Conservation (phyloP, 2,329 filamentous ascomycete genomes). For the Colletotrichum higginsianum region DNA sequence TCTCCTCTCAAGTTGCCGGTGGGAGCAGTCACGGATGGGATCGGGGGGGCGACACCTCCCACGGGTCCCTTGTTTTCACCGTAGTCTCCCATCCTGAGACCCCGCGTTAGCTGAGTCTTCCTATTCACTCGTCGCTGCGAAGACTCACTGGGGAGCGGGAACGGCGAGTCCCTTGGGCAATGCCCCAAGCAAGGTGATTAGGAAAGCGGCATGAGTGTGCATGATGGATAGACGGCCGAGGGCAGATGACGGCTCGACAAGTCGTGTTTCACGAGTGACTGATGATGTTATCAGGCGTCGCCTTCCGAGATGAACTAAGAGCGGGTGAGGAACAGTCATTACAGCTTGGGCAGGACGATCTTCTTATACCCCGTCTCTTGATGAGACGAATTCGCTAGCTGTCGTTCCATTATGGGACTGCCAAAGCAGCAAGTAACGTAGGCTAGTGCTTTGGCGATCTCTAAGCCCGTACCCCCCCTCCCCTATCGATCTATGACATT, state of each 20-base stretch:
- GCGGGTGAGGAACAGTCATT: not conserved
- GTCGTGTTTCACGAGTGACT: not conserved
- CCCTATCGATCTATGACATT: not conserved
- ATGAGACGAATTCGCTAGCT: not conserved
- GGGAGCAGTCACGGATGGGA: constrained; percentile 54
- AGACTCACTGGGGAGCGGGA: constrained; percentile 28
- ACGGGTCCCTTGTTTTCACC: constrained; percentile 60
- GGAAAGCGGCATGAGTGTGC: constrained; percentile 19
- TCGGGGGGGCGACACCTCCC: constrained; percentile 56
- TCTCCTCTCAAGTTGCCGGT: constrained; percentile 59
- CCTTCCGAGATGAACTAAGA: not conserved
- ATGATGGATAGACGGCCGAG: not conserved
- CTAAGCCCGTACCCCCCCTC: not conserved
- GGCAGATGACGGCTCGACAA: not conserved
- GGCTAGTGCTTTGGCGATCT: not conserved
- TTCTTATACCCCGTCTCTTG: constrained; percentile 17
- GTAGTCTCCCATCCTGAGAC: constrained; percentile 54
- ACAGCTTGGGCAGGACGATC: not conserved
- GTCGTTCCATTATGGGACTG: not conserved
- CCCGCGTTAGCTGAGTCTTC: too few species aligned
- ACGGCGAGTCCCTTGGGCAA: constrained; percentile 21
- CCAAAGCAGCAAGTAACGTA: not conserved
- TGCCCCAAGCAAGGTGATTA: constrained; percentile 24
- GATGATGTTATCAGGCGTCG: not conserved
- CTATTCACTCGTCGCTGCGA: too few species aligned